Conservation (phyloP, 495 filamentous ascomycete genomes). For the Tuber melanosporum region DNA sequence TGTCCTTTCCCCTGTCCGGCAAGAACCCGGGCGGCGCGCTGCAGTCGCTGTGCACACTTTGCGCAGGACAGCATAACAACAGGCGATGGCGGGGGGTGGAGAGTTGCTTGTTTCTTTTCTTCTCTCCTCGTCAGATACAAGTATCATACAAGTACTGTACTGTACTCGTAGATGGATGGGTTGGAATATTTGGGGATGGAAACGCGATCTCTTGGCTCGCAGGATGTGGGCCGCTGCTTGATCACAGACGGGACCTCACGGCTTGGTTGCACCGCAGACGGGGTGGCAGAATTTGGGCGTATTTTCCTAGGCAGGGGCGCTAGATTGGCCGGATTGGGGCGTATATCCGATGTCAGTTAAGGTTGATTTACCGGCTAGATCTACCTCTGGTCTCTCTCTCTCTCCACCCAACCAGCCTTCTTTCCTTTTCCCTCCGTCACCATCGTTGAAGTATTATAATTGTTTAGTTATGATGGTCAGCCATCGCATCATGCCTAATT, state of each 20-base stretch:
- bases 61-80: neutral
- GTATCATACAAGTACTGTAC: too few relatives aligned
- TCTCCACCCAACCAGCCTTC: neutral
- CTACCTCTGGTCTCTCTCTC: neutral
- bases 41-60: neutral
- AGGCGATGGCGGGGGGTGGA: neutral
- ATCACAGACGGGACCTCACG: neutral
- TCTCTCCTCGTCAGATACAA: neutral
- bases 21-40: neutral
- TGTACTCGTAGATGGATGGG: neutral
- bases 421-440: neutral
- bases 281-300: neutral
- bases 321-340: neutral
- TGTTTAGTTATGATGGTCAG: neutral
- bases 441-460: neutral
- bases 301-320: neutral
- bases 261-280: neutral
- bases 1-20: neutral
- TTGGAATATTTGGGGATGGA: neutral
- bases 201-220: neutral
- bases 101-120: neutral
- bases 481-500: neutral
- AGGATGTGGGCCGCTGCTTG: neutral
- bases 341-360: neutral
- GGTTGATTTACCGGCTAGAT: constrained; percentile 3